Base-by-base conservation (phyloP, 2,329 filamentous ascomycete species). In the Botrytis aclada region DNA sequence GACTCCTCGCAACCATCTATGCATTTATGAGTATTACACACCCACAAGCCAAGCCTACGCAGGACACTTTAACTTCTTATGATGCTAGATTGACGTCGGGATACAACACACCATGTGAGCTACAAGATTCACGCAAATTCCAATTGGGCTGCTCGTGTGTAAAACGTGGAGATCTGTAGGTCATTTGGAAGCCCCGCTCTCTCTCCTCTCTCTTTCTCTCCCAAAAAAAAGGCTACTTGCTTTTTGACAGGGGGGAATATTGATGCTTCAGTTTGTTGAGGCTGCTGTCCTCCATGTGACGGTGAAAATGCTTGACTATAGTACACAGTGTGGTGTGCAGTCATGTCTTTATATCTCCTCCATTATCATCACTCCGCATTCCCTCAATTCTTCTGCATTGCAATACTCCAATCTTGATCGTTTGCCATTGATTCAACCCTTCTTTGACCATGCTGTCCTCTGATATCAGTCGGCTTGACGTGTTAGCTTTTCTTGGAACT, bases 141-240 rank as follows among this genome's bases (percentile, higher is more conserved):
- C 47, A 29, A 56, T 67, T 56, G 65, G 65, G 18, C 54, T 41
- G 18, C 47, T 32, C 34, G 47, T 54, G 47, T 39, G 37, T 67
- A 67, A 56, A 67, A 41, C 65, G 65, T 67, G 65, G 34, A 67
- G n/a, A 67, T 56, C 37, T 41, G 47, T 20, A 67, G 22, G 16
- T 39, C 34, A n/a, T 39, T 8, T 56, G 9, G 25, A 32, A 39
- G 10, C 37, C n/a, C 37, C 47, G 47, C 65, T 56, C 39, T 67
- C 34, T n/a, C n/a, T n/a, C n/a, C n/a, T n/a, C n/a, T n/a, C n/a
- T n/a, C n/a, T n/a, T n/a, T n/a, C n/a, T n/a, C n/a, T n/a, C n/a
- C n/a, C n/a, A n/a, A n/a, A n/a, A 41, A 56, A 29, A 25, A 5
- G 65, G 34, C n/a, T 32, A 10, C 65, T 56, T 41, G 65, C 34